Base-by-base conservation (phyloP, 768 basidiomycete genomes). In the Mycena indigotica region DNA sequence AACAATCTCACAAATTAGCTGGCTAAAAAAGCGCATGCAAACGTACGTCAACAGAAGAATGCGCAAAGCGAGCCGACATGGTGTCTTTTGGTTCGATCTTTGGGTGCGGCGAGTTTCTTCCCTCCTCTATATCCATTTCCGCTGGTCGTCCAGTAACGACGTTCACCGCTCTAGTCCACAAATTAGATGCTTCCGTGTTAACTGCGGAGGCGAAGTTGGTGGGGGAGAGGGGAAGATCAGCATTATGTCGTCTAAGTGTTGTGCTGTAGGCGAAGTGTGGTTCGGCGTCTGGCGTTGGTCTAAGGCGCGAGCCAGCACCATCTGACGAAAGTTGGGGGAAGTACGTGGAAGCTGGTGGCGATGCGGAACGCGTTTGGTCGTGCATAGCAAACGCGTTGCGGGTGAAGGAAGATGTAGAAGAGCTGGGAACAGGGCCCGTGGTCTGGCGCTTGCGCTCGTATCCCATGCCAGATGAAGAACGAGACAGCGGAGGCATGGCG, bases 181-280 rank as follows among this genome's bases (percentile, higher is more conserved):
- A 66, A 62, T 73, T 75, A 1, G 74, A 73, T 3, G 80, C 78
- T 53, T 83, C 79, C 6, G 78, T 74, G n/a, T 80, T 75, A 16
- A 78, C 76, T 8, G 72, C 77, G 26, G 74, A 75, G 8, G 80
- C 81, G 17, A 85, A 72, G 4, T 77, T 70, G 8, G 78, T 70
- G 25, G 84, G 81, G n/a, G 82, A 76, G 25, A 57, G 52, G 10
- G 73, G 67, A 35, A 83, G 66, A 19, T 87, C 85, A 0, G 74
- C 72, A 21, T 81, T 78, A 57, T 93, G 91, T 53, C 91, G 70
- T 26, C 91, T 75, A 19, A 93, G 77, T 0, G 88, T 90, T 0
- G 91, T 93, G 63, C 89, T 91, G 70, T 91, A 93, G 1, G 90
- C 86, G 65, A 93, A 93, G 66, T 93, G 91, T 3, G 82, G 69